Base-by-base conservation (phyloP, 768 basidiomycete genomes). In the Rhizopogon sp. region DNA sequence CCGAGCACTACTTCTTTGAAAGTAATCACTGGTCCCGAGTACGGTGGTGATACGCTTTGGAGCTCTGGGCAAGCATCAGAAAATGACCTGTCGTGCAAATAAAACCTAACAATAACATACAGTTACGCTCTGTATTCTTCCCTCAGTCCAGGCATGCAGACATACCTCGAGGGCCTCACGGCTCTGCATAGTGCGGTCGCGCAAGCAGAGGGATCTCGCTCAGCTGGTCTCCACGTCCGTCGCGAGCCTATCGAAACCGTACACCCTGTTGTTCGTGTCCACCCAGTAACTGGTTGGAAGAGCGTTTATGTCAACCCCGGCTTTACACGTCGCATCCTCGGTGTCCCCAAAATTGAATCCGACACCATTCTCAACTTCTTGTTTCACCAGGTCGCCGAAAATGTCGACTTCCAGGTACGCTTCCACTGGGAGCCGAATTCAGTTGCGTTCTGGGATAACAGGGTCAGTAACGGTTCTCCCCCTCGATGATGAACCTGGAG, bases 401-500 rank as follows among this genome's bases (percentile, higher is more conserved):
- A 84, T 66, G 79, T 81, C 6, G 87, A 88, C 65, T 83, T 82
- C 69, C 88, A 89, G 57, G 84, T 87, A 41, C 83, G 87, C 56
- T 88, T 88, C 78, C 80, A 76, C 58, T 92, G 90, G 90, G 79
- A 86, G 65, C 72, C 76, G 39, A 83, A 90, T 64, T 85, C 87
- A 41, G 73, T 92, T 51, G 90, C 88, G n/a, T 76, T 92, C 66
- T 93, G 91, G 90, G 89, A 93, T 63, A 92, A 92, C 69, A 77
- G 90, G 68, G 87, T 88, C 58, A 39, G 79, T 66, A 7, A 41
- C 17, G 11, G 13, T 40, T 52, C n/a, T 52, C 44, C 31, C 8
- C 31, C 10, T 17, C 31, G 2, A 22, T 5, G 13, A 47, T 41
- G 43, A 37, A 20, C 28, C n/a, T 10, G 6, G 28, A 43, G 49